Percentiles rank a stretch among this genome's conserved stretches.
These are phyloP conservation scores for Kitagawia praeruptora DNA, from an alignment of 129 eudicot genomes.

Conservation along the genomic window DNA sequence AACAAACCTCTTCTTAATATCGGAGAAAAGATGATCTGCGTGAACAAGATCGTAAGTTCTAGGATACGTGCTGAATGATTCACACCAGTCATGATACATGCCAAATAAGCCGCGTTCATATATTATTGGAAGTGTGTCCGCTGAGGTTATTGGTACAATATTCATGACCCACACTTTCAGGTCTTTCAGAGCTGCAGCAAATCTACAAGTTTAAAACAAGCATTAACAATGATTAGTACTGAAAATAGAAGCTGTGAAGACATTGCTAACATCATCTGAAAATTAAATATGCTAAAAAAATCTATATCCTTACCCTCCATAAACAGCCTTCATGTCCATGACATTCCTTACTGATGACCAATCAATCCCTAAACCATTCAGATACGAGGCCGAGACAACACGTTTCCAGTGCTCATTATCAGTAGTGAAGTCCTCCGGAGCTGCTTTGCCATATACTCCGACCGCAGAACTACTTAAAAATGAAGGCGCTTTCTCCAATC, in stretches of 20 bases:
- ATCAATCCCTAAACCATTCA: conserved; percentile 46
- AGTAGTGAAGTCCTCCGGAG: conserved; percentile 46
- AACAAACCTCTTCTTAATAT: conserved; percentile 48
- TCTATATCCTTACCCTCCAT: conserved; percentile 50
- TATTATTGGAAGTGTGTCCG: conserved; percentile 58
- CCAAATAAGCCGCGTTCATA: conserved; percentile 64
- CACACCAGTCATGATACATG: conserved; percentile 58
- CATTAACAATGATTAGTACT: background rate
- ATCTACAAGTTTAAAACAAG: conserved; percentile 24
- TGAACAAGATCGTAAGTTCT: conserved; percentile 72
- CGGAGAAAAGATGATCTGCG: conserved; percentile 60
- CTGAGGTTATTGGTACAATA: conserved; percentile 48
- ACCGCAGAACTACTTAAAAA: conserved; percentile 44
- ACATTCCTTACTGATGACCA: conserved; percentile 63
- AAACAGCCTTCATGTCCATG: conserved; percentile 64
- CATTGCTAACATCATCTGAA: background rate
- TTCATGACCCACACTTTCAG: conserved; percentile 66
- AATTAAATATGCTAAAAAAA: background rate
- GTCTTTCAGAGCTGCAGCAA: conserved; percentile 61
- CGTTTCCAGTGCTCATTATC: conserved; percentile 55
- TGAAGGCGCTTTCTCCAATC: conserved; percentile 50
- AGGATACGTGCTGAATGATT: conserved; percentile 66
- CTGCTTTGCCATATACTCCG: conserved; percentile 55
- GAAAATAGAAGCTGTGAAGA: background rate
- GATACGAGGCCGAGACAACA: conserved; percentile 40